Evolutionary conservation across 352 stramenopile genomes (phyloP).

Genomic region (Pythium rishiriense): DNA sequence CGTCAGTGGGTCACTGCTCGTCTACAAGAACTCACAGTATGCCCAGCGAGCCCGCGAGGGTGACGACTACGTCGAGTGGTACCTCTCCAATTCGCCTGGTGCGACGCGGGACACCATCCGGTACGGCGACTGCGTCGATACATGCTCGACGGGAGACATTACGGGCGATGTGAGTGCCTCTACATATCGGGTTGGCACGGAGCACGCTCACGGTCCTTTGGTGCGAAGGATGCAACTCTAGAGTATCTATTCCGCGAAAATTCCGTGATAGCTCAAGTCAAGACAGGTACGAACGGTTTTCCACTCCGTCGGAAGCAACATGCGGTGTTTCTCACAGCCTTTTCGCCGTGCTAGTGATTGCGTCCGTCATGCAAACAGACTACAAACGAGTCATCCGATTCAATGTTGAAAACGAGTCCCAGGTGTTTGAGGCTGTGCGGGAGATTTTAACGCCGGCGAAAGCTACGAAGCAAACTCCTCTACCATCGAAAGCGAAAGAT

Average conservation of each 20-base stretch:
- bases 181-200: background rate
- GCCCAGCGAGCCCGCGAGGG: conserved; percentile 20
- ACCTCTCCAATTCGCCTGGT: conserved; percentile 10
- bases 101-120: conserved; percentile 18
- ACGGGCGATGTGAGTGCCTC: conserved; percentile 44
- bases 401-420: conserved; percentile 32
- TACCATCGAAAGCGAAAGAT: conserved; percentile 2
- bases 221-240: conserved; percentile 36
- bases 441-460: conserved; percentile 26
- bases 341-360: conserved; percentile 27
- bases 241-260: conserved; percentile 36
- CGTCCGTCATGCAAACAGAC: conserved; percentile 39
- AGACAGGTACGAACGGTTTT: conserved; percentile 36
- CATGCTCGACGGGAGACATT: conserved; percentile 34
- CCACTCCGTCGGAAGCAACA: background rate
- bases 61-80: conserved; percentile 39
- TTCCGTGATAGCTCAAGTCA: conserved; percentile 42
- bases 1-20: conserved; percentile 40
- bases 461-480: conserved; percentile 17
- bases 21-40: conserved; percentile 38
- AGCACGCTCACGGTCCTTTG: background rate
- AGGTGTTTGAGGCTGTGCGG: conserved; percentile 26
- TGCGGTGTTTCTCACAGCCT: background rate
- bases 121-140: conserved; percentile 42
- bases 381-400: conserved; percentile 41